Evolutionary conservation across 208 protist species (phyloP), one percentile per base, ranked within the genome.

Genomic region (Crithidia expoeki): DNA sequence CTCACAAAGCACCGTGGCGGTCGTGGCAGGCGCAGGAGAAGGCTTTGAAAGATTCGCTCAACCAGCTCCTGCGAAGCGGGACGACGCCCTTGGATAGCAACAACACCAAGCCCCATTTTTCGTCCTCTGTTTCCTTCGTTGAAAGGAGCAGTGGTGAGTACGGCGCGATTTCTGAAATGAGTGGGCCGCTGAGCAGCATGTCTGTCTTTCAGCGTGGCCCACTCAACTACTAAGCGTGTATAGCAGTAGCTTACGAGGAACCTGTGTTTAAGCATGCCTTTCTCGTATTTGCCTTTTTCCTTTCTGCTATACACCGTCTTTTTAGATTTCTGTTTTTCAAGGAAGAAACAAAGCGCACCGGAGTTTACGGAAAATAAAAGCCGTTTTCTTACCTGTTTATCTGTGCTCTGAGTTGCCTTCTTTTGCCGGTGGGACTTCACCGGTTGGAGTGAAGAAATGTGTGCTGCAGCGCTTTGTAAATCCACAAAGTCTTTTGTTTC

Each of bases 21-120:
- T 71, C 72, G 2, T 52, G 63, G 63, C 58, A 56, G 19, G 49
- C 33, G 9, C 72, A 61, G n/a, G 72, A 77, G 47, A 32, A 58
- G 49, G 49, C 61, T 5, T 12, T 77, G 57, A 71, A 67, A 38
- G 72, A 71, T 9, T 72, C 69, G 17, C 69, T 81, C 23, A 55
- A 70, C n/a, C 27, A 59, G 42, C 36, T 77, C 30, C 62, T 77
- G 32, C 19, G 42, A 23, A 23, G 27, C 10, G 42, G 40, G 9
- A 51, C 56, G 23, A 9, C 16, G 58, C 40, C 5, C 11, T 42
- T n/a, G 4, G 50, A 33, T 33, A 23, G n/a, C 51, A 36, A 4
- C 17, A 32, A 9, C 27, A 63, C 42, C 25, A 30, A 19, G 11
- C 44, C 65, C 0, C 46, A 28, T 28, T 51, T 51, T 0, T 44